These are phyloP conservation scores for Phytophthora pini DNA, from an alignment of 352 stramenopile species.

Conservation along the genomic window DNA sequence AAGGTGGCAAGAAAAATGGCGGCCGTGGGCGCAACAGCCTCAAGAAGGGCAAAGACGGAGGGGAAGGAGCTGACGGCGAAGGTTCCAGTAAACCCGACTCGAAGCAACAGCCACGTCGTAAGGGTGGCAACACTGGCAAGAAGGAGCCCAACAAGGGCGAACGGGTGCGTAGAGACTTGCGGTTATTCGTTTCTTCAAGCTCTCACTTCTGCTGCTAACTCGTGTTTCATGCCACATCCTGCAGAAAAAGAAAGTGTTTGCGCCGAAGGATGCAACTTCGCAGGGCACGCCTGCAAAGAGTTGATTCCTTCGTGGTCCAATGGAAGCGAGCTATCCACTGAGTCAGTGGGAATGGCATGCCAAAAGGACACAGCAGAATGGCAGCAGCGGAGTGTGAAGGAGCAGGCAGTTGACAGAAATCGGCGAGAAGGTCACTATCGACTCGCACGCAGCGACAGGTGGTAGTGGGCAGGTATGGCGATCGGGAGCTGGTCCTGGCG, in stretches of 20 bases:
- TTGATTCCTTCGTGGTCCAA: constrained; percentile 30
- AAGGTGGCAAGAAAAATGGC: constrained; percentile 36
- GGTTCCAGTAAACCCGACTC: constrained; percentile 24
- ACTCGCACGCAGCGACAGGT: constrained; percentile 16
- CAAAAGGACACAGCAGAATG: constrained; percentile 20
- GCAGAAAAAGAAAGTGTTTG: constrained; percentile 78
- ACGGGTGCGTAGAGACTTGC: constrained; percentile 27
- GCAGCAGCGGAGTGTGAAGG: constrained; percentile 20
- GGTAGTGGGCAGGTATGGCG: constrained; percentile 14
- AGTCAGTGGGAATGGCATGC: constrained; percentile 15
- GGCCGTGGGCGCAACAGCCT: constrained; percentile 37
- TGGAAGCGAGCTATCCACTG: constrained; percentile 13
- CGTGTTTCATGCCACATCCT: background rate
- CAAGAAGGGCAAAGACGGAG: constrained; percentile 47
- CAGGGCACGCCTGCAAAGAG: constrained; percentile 44
- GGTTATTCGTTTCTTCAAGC: background rate
- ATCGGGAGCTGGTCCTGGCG: constrained; percentile 11
- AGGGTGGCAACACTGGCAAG: constrained; percentile 32
- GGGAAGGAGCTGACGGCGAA: constrained; percentile 25
- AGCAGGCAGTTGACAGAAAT: constrained; percentile 25
- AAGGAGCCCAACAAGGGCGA: constrained; percentile 43
- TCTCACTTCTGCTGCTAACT: constrained; percentile 7
- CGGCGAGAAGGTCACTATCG: constrained; percentile 5
- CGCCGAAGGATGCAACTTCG: constrained; percentile 56
- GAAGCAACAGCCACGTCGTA: constrained; percentile 43